Evolutionary conservation across 2,329 filamentous ascomycete species (phyloP).

Genomic region (Neopestalotiopsis clavispora): DNA sequence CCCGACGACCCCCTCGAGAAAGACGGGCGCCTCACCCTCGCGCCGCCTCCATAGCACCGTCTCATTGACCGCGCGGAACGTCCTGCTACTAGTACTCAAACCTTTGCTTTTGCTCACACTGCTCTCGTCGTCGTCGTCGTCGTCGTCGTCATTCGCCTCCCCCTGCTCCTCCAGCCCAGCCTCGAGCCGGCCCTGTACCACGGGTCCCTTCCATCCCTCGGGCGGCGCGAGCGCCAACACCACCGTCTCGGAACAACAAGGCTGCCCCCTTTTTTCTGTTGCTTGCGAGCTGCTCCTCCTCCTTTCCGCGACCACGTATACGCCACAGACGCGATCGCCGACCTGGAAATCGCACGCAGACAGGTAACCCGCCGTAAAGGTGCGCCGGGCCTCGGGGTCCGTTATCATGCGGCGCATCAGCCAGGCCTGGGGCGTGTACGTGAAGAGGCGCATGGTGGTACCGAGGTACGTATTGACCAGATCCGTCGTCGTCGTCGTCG

Average conservation of each 20-base stretch:
- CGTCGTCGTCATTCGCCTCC: slow-evolving; percentile 35
- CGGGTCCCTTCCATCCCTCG: slow-evolving; percentile 27
- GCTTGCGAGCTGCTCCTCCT: not conserved
- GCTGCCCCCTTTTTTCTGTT: not conserved
- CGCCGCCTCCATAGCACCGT: slow-evolving; percentile 43
- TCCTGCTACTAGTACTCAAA: not conserved
- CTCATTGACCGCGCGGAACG: slow-evolving; percentile 45
- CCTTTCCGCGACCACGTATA: slow-evolving; percentile 27
- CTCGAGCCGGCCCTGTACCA: slow-evolving; percentile 24
- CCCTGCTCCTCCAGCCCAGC: slow-evolving; percentile 40
- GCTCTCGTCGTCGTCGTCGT: too few relatives aligned
- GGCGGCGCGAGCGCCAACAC: slow-evolving; percentile 27
- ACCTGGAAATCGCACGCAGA: slow-evolving; percentile 23
- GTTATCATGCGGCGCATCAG: slow-evolving; percentile 25
- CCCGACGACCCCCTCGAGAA: slow-evolving; percentile 28
- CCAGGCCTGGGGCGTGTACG: slow-evolving; percentile 30
- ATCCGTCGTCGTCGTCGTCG: not conserved
- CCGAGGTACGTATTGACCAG: slow-evolving; percentile 27
- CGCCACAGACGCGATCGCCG: slow-evolving; percentile 31
- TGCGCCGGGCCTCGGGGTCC: slow-evolving; percentile 17
- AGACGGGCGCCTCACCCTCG: slow-evolving; percentile 21
- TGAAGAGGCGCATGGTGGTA: slow-evolving; percentile 28
- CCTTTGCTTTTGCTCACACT: too few relatives aligned
- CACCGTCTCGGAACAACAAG: slow-evolving; percentile 15
- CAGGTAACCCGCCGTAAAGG: slow-evolving; percentile 23